Evolutionary conservation across 441 rosid genomes (phyloP), one percentile per base, ranked within the genome.

Genomic region (Jatropha multifida): DNA sequence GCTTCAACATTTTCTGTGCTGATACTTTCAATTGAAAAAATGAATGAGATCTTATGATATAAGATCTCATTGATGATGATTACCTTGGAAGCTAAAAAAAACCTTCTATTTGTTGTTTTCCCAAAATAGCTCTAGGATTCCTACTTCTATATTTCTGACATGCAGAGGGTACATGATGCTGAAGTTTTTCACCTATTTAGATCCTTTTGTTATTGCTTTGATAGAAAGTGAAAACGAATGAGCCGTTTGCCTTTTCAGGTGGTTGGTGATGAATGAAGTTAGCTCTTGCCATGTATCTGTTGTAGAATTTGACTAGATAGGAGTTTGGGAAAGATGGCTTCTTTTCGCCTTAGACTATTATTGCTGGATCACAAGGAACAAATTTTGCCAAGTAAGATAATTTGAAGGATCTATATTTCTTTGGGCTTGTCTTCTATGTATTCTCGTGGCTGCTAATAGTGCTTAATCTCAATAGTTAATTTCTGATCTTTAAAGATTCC

Each of bases 351-450:
- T 66, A 38, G 74, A 65, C 69, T 32, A n/a, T 40, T 7, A 5
- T 3, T 46, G 59, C 61, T 62, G 32, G 48, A 12, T 42, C 66
- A 64, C 4, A 10, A 48, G 64, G 3, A 52, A 62, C 49, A 18
- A 66, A 52, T 65, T 67, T 62, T 20, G 10, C n/a, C 7, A 48
- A 81, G 79, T 74, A 75, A 52, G 79, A 67, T 46, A 74, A 49
- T 56, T 71, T 42, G 75, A 62, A 23, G 69, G 64, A 62, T 49
- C 74, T 58, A 15, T 15, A 46, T 59, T 7, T 69, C 41, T 40
- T 40, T 73, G 38, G 68, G 74, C 38, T 74, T 71, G 70, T 74
- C 63, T 51, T 74, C 15, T 66, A 15, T 8, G 68, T 65, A 62
- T n/a, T 0, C n/a, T 46, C 17, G 48, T 26, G 56, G 72, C 48